A percentile compares a stretch with the other conserved stretches of the same genome.
Conservation (phyloP, 352 stramenopile genomes). For the Saprolegnia diclina region DNA sequence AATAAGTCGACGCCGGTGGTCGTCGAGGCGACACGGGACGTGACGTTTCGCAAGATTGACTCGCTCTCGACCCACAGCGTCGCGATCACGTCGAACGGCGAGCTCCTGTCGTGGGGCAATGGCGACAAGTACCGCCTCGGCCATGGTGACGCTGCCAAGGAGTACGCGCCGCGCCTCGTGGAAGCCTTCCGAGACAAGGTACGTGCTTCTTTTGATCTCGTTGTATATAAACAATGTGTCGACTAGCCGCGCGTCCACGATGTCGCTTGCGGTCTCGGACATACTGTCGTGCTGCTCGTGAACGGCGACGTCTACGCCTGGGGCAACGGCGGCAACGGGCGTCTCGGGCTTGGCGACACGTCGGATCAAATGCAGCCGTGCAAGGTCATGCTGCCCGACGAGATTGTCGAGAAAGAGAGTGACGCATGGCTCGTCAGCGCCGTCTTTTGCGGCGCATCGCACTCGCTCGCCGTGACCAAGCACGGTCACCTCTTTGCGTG, state of each 20-base stretch:
- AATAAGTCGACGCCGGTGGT: slow-evolving; percentile 70
- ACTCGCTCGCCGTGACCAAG: slow-evolving; percentile 58
- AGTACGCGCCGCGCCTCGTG: slow-evolving; percentile 59
- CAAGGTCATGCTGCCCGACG: slow-evolving; percentile 28
- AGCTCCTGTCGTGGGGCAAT: slow-evolving; percentile 77
- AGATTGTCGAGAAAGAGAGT: slow-evolving; percentile 9
- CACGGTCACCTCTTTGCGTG: slow-evolving; percentile 55
- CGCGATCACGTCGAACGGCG: slow-evolving; percentile 53
- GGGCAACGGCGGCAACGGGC: slow-evolving; percentile 82
- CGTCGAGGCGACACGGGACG: slow-evolving; percentile 45
- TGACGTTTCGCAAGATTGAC: slow-evolving; percentile 62
- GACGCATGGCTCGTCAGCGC: slow-evolving; percentile 30
- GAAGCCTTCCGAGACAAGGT: slow-evolving; percentile 57
- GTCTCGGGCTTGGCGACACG: slow-evolving; percentile 70
- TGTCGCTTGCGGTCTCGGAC: slow-evolving; percentile 37
- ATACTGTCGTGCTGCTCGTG: slow-evolving; percentile 30
- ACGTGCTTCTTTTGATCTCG: neutral
- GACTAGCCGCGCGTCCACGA: slow-evolving; percentile 28
- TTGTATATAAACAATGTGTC: neutral
- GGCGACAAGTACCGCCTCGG: slow-evolving; percentile 78
- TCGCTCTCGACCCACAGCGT: slow-evolving; percentile 80
- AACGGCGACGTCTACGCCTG: slow-evolving; percentile 70
- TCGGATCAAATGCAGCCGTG: slow-evolving; percentile 59
- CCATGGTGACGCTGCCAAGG: slow-evolving; percentile 62
- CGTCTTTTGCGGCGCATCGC: slow-evolving; percentile 69